These are phyloP conservation scores for Pythium rishiriense DNA, from an alignment of 352 stramenopile species.

Conservation along the genomic window DNA sequence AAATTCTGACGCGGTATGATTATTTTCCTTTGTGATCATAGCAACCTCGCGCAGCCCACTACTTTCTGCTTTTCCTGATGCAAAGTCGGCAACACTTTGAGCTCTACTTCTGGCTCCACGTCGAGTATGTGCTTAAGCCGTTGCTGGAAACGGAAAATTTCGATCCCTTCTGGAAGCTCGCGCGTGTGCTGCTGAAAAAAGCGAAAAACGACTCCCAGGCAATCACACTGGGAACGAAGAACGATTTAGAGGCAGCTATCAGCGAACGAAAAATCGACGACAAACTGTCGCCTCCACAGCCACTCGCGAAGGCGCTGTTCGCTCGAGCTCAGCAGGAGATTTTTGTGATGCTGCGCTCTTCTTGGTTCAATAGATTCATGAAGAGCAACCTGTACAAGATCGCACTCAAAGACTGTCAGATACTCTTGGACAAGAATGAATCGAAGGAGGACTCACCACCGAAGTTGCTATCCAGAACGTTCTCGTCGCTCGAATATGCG, in stretches of 20 bases:
- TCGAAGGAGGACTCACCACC: conserved; percentile 65
- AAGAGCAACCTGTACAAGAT: conserved; percentile 85
- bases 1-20: background rate
- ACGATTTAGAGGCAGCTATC: conserved; percentile 56
- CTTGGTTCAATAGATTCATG: conserved; percentile 83
- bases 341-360: conserved; percentile 75
- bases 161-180: conserved; percentile 69
- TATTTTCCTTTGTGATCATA: conserved; percentile 12
- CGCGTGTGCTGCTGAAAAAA: conserved; percentile 67
- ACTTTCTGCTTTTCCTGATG: conserved; percentile 88
- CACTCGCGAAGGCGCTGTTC: conserved; percentile 51
- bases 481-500: conserved; percentile 43
- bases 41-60: conserved; percentile 79
- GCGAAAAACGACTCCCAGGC: conserved; percentile 76
- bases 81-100: conserved; percentile 87
- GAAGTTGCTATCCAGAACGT: conserved; percentile 64
- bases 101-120: conserved; percentile 87
- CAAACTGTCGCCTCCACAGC: conserved; percentile 43
- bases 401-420: conserved; percentile 69
- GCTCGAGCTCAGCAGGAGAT: conserved; percentile 78
- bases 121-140: conserved; percentile 84
- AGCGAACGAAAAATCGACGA: conserved; percentile 41
- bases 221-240: conserved; percentile 76
- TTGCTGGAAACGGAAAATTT: conserved; percentile 49
- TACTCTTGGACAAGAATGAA: conserved; percentile 60